Base-by-base conservation (phyloP, 2,329 filamentous ascomycete genomes). In the Knufia fluminis region DNA sequence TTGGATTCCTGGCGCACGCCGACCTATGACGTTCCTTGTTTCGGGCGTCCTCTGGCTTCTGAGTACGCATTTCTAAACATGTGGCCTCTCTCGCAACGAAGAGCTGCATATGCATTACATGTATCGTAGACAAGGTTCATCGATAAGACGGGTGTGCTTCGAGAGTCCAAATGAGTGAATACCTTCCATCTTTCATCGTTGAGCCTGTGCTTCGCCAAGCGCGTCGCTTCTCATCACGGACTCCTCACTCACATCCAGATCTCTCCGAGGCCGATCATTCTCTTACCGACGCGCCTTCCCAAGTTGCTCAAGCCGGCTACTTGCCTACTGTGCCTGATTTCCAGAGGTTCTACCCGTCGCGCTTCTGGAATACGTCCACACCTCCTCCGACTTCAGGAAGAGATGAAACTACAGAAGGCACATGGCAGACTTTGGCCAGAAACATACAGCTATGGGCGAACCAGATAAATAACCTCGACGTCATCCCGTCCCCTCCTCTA, bases 191-290 rank as follows among this genome's bases (percentile, higher is more conserved):
- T 35, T 64, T 69, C 50, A 59, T 72, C 42, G 66, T 68, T 52
- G 69, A 71, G 57, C 64, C 68, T 43, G 65, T 68, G 54, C 59
- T 70, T 54, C 67, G 68, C 54, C 65, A 67, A 62, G 66, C 67
- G 54, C 64, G 65, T 53, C 67, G 64, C 52, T 64, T 66, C 52
- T 68, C 68, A 52, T 43, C 42, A 17, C 61, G 54, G 52, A 58
- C 45, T 39, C 45, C 33, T 48, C 20, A 16, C 59, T 54, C 54
- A 50, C 49, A 46, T 52, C 49, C 54, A 48, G 33, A 36, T 16
- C 6, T 7, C 33, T 14, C 33, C 33, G 33, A 43, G 53, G 60
- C 56, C 46, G 59, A 47, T 52, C 56, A n/a, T n/a, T 52, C 46
- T n/a, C 4, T 3, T 17, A 26, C 32, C 28, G 7, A 45, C 20